These are phyloP conservation scores for Alternaria gansuensis DNA, from an alignment of 2,329 filamentous ascomycete species.

Conservation along the genomic window DNA sequence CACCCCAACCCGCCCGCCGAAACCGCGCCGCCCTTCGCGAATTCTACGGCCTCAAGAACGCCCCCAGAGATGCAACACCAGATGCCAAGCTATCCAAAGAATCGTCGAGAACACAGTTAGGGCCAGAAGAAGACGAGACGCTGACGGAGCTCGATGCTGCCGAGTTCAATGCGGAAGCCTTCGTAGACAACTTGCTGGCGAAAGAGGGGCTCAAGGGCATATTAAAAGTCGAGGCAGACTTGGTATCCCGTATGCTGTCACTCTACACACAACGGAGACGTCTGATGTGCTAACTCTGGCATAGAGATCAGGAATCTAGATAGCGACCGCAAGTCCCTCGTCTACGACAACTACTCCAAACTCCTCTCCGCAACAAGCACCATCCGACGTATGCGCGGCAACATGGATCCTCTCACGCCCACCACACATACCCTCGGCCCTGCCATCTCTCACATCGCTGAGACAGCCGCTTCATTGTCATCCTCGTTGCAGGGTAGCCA, in stretches of 20 bases:
- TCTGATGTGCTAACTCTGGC: conserved; percentile 1
- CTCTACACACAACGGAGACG: not conserved
- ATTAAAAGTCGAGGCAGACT: conserved; percentile 72
- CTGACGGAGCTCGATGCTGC: conserved; percentile 74
- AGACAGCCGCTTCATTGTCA: conserved; percentile 60
- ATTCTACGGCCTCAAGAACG: conserved; percentile 84
- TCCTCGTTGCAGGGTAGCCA: conserved; percentile 48
- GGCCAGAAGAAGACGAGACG: conserved; percentile 65
- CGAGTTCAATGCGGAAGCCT: conserved; percentile 76
- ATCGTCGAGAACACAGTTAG: conserved; percentile 42
- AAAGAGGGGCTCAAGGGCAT: conserved; percentile 72
- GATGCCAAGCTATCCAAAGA: conserved; percentile 47
- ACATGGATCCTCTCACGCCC: conserved; percentile 80
- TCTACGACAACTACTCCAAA: conserved; percentile 99
- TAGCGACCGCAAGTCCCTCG: conserved; percentile 93
- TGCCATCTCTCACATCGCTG: conserved; percentile 78
- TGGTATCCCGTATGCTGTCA: conserved; percentile 62
- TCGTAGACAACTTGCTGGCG: conserved; percentile 69
- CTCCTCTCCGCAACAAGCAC: conserved; percentile 96
- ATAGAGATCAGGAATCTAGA: conserved; percentile 85
- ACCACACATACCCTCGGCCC: conserved; percentile 76
- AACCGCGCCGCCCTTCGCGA: conserved; percentile 90
- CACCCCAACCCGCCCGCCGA: conserved; percentile 61
- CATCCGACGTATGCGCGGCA: conserved; percentile 85
- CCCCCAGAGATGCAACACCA: conserved; percentile 43